Percentiles rank a stretch among this genome's conserved stretches.
phyloP scores from a whole-genome alignment of 2,329 filamentous ascomycete species.

The Chaetomiaceae sp. region DNA sequence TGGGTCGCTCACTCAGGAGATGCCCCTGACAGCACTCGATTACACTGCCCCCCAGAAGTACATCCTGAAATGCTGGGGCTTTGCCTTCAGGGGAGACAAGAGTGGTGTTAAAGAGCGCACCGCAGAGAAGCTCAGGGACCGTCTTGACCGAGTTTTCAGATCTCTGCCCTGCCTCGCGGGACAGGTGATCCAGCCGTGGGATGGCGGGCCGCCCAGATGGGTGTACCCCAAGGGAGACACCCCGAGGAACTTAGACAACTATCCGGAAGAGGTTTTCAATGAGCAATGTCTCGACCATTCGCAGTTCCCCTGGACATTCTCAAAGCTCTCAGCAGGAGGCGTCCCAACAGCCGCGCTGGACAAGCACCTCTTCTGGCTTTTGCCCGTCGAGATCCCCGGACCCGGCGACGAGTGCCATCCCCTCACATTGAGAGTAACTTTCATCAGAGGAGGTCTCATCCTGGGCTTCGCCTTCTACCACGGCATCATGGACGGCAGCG shows the following conservation, averaged over 20 bases:
- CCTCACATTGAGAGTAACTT: background rate
- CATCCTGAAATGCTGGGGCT: background rate
- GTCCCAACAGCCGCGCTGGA: background rate
- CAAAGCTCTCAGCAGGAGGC: background rate
- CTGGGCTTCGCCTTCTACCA: constrained; percentile 14
- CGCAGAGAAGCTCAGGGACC: background rate
- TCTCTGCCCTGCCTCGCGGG: constrained; percentile 8
- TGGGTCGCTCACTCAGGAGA: background rate
- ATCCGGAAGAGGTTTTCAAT: background rate
- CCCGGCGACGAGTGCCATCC: background rate
- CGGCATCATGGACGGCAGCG: constrained; percentile 11
- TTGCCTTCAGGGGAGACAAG: background rate
- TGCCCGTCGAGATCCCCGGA: background rate
- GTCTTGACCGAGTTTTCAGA: background rate
- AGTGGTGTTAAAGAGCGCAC: too few species aligned
- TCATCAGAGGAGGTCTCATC: constrained; percentile 13
- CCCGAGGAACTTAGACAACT: background rate
- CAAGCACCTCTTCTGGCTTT: constrained; percentile 11
- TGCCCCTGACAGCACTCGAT: constrained; percentile 10
- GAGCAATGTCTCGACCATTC: background rate
- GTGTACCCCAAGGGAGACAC: background rate
- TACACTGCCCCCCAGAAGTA: constrained; percentile 11
- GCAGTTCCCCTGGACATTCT: background rate
- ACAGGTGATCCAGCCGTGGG: constrained; percentile 1
- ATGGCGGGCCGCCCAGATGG: background rate